Percentiles rank a stretch among this genome's conserved stretches.
Evolutionary conservation across 2,329 filamentous ascomycete species (phyloP).

Genomic region (Diaporthe sp.): DNA sequence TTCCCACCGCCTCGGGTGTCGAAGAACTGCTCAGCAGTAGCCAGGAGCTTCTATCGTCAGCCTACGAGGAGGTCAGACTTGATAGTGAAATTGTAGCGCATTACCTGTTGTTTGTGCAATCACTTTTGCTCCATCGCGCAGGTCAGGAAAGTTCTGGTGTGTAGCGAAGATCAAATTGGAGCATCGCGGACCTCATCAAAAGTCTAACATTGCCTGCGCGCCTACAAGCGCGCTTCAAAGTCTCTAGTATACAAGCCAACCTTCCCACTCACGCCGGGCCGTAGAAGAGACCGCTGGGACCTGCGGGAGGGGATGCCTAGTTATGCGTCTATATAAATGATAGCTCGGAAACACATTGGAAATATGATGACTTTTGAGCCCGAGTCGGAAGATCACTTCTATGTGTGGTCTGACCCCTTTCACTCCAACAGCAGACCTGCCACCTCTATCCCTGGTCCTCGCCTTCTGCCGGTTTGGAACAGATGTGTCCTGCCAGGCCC

Average conservation of each 20-base stretch:
- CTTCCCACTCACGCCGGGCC: background rate
- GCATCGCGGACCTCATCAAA: background rate
- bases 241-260: constrained; percentile 9
- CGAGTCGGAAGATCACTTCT: background rate
- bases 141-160: background rate
- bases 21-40: background rate
- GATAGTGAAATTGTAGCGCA: background rate
- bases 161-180: background rate
- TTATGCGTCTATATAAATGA: constrained; percentile 7
- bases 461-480: constrained; percentile 1
- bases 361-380: constrained; percentile 16
- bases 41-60: background rate
- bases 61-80: too few species aligned
- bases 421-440: background rate
- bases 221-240: background rate
- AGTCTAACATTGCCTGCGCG: constrained; percentile 2
- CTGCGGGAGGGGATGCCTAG: background rate
- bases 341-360: constrained; percentile 16
- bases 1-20: background rate
- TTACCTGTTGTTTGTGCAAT: background rate
- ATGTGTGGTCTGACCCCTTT: background rate
- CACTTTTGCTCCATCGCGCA: background rate
- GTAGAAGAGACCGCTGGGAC: background rate
- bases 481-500: background rate
- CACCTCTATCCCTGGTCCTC: constrained; percentile 9